These are phyloP conservation scores for Aeschynomene evenia DNA, from an alignment of 306 rosid genomes.

Conservation along the genomic window DNA sequence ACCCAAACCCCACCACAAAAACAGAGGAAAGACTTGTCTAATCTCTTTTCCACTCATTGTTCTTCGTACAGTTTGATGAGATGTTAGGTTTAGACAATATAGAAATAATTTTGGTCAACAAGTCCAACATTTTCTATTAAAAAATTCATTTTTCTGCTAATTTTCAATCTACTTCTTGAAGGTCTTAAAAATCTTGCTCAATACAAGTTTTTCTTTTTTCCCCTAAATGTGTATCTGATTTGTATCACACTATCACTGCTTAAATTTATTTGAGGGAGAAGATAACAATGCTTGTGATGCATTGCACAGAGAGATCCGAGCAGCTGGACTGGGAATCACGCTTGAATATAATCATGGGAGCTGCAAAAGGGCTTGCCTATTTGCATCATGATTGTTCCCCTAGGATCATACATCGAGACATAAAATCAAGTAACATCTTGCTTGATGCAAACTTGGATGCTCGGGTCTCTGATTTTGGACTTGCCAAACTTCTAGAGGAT, in stretches of 20 bases:
- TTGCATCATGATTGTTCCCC: conserved; percentile 99
- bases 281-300: conserved; percentile 34
- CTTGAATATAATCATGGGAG: conserved; percentile 92
- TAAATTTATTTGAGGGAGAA: conserved; percentile 22
- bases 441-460: conserved; percentile 95
- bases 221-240: not conserved
- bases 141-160: not conserved
- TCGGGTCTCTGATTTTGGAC: conserved; percentile 98
- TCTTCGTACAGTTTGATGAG: not conserved
- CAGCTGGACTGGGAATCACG: conserved; percentile 97
- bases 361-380: conserved; percentile 97
- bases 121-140: not conserved
- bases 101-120: not conserved
- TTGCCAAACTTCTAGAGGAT: conserved; percentile 92
- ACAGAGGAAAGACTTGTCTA: not conserved
- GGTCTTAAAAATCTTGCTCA: not conserved
- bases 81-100: not conserved
- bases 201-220: not conserved
- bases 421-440: conserved; percentile 94
- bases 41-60: not conserved
- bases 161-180: not conserved
- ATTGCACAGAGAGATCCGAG: conserved; percentile 74
- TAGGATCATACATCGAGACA: conserved; percentile 94
- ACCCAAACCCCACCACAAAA: not conserved
- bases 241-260: conserved; percentile 3